A percentile compares a stretch with the other conserved stretches of the same genome.
Evolutionary conservation across 2,329 filamentous ascomycete genomes (phyloP).

Genomic region (Fusarium foetens): DNA sequence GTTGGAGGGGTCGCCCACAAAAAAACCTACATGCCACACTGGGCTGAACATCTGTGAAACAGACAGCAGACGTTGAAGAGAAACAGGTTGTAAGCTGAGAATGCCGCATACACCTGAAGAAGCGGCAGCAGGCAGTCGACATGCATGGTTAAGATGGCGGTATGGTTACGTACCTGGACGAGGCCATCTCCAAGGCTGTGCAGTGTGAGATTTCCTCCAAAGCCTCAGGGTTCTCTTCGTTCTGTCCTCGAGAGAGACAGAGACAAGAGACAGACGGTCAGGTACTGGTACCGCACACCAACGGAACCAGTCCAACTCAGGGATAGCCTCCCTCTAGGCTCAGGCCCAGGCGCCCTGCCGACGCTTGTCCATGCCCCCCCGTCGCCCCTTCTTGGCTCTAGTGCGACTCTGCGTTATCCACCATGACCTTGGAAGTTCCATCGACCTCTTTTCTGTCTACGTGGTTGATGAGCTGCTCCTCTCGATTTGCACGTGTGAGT

Average conservation of each 20-base stretch:
- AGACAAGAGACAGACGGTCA: slow-evolving; percentile 6
- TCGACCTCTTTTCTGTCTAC: slow-evolving; percentile 22
- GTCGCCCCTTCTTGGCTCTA: slow-evolving; percentile 29
- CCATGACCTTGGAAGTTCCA: slow-evolving; percentile 27
- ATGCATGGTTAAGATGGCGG: slow-evolving; percentile 27
- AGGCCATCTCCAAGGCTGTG: slow-evolving; percentile 15
- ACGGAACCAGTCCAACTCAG: slow-evolving; percentile 15
- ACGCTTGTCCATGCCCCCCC: slow-evolving; percentile 37
- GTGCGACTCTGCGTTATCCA: slow-evolving; percentile 35
- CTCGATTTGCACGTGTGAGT: background rate
- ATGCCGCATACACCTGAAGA: background rate
- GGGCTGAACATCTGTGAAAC: slow-evolving; percentile 20
- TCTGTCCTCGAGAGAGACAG: background rate
- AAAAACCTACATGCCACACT: slow-evolving; percentile 35
- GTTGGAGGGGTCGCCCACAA: slow-evolving; percentile 30
- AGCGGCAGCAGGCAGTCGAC: background rate
- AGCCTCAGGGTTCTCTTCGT: slow-evolving; percentile 7
- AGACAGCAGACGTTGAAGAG: background rate
- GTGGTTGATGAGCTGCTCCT: slow-evolving; percentile 24
- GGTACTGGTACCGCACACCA: slow-evolving; percentile 10
- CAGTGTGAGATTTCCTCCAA: slow-evolving; percentile 13
- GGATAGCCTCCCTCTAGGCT: slow-evolving; percentile 33
- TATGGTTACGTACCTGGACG: slow-evolving; percentile 30
- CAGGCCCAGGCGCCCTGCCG: slow-evolving; percentile 40
- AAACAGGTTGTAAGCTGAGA: slow-evolving; percentile 8